A percentile compares a stretch with the other conserved stretches of the same genome.
Evolutionary conservation across 192 early-diverging fungal genomes (phyloP).

Genomic region (Anaeromyces robustus): DNA sequence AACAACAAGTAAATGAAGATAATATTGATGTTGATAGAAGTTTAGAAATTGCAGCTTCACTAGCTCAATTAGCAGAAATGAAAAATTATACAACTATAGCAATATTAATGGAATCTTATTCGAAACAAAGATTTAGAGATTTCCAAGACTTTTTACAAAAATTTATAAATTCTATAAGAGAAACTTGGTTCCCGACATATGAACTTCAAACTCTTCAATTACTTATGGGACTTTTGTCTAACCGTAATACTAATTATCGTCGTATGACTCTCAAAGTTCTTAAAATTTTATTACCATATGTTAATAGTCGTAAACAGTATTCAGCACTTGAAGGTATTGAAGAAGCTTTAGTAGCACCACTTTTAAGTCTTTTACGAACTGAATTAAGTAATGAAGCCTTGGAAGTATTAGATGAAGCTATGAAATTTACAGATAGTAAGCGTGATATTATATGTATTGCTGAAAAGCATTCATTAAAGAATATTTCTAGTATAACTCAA

Average conservation of each 20-base stretch:
- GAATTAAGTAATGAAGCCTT: conserved; percentile 48
- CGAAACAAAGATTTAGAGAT: conserved; percentile 43
- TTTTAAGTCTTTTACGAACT: conserved; percentile 48
- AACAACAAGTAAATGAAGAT: conserved; percentile 11
- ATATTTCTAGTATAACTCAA: conserved; percentile 12
- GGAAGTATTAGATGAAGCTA: conserved; percentile 50
- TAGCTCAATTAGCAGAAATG: conserved; percentile 29
- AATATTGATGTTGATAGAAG: conserved; percentile 19
- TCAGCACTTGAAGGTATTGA: conserved; percentile 27
- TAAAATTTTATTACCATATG: conserved; percentile 45
- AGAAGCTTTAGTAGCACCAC: conserved; percentile 45
- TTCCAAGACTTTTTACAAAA: conserved; percentile 65
- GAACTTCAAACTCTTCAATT: conserved; percentile 43
- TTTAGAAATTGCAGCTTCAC: conserved; percentile 25
- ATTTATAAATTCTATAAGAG: conserved; percentile 33
- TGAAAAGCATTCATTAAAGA: conserved; percentile 10
- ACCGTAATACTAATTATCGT: conserved; percentile 39
- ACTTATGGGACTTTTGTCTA: conserved; percentile 40
- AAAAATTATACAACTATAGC: conserved; percentile 26
- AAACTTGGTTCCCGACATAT: conserved; percentile 44
- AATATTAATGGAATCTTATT: conserved; percentile 36
- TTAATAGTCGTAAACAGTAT: conserved; percentile 16
- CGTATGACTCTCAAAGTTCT: conserved; percentile 44
- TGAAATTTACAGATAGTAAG: conserved; percentile 9
- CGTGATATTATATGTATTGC: conserved; percentile 13